Conservation (phyloP, 805 yeast genomes). For the Yarrowia sp. region DNA sequence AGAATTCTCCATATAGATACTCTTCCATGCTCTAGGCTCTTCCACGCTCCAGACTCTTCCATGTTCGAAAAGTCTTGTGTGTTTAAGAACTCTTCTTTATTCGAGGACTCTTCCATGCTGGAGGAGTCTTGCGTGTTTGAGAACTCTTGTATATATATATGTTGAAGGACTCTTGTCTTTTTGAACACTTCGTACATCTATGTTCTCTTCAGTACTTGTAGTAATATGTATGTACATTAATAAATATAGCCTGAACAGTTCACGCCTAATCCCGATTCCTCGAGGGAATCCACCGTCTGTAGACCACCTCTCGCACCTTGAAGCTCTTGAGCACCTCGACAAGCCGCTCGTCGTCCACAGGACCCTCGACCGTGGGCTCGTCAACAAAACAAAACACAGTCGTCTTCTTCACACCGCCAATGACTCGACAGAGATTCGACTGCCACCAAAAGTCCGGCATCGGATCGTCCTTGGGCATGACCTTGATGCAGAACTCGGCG, state of each 20-base stretch:
- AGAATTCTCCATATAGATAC: too few species aligned
- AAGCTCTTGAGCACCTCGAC: conserved; percentile 43
- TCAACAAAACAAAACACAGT: conserved; percentile 68
- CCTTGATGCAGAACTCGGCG: conserved; percentile 75
- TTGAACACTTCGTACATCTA: too few species aligned
- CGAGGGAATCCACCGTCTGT: conserved; percentile 83
- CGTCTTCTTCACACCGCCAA: conserved; percentile 81
- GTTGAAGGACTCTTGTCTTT: too few species aligned
- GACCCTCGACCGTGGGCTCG: conserved; percentile 42
- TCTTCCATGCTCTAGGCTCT: too few species aligned
- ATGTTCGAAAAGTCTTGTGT: too few species aligned
- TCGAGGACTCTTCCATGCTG: too few species aligned
- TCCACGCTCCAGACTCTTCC: too few species aligned
- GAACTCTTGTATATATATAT: too few species aligned
- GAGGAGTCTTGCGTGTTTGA: too few species aligned
- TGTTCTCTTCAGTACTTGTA: too few species aligned
- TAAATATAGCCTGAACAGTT: background rate
- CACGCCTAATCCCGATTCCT: conserved; percentile 64
- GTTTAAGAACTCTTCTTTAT: too few species aligned
- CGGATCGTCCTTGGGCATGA: conserved; percentile 44
- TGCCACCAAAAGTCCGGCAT: conserved; percentile 55
- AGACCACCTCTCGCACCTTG: conserved; percentile 61
- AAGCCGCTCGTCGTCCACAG: conserved; percentile 31
- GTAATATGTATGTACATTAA: background rate
- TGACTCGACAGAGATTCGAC: conserved; percentile 71